Conservation (phyloP, 1,139 yeast species). For the Pichia sp. region DNA sequence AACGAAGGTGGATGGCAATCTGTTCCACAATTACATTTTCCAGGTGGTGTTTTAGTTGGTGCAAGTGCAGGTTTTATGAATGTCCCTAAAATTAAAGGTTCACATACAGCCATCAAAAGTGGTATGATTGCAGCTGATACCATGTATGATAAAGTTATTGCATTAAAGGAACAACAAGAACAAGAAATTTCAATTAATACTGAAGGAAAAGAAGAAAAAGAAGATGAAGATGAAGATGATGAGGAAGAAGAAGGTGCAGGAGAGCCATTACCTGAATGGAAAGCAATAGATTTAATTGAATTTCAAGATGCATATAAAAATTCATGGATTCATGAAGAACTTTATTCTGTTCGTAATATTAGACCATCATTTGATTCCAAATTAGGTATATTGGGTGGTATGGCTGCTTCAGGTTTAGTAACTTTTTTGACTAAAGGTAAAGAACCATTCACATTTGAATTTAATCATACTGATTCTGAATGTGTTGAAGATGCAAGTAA, state of each 20-base stretch:
- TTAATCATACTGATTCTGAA: slow-evolving; percentile 64
- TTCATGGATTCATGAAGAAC: slow-evolving; percentile 85
- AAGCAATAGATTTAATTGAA: slow-evolving; percentile 44
- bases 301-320: slow-evolving; percentile 61
- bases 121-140: slow-evolving; percentile 93
- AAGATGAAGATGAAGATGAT: slow-evolving; percentile 34
- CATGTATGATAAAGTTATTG: slow-evolving; percentile 54
- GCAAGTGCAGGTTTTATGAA: slow-evolving; percentile 95
- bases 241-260: slow-evolving; percentile 34
- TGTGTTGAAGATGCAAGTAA: slow-evolving; percentile 62
- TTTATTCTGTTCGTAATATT: slow-evolving; percentile 76
- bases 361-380: slow-evolving; percentile 82
- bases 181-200: slow-evolving; percentile 36
- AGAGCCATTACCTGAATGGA: slow-evolving; percentile 30
- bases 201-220: slow-evolving; percentile 26
- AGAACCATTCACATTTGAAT: slow-evolving; percentile 83
- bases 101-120: slow-evolving; percentile 93
- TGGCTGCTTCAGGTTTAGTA: slow-evolving; percentile 78
- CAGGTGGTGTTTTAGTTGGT: slow-evolving; percentile 93
- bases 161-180: slow-evolving; percentile 32
- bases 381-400: slow-evolving; percentile 71
- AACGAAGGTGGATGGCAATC: slow-evolving; percentile 96
- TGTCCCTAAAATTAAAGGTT: slow-evolving; percentile 96
- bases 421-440: slow-evolving; percentile 71
- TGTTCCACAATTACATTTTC: slow-evolving; percentile 82